Evolutionary conservation across 1,284 basidiomycete genomes (phyloP), one percentile per base, ranked within the genome.

Genomic region (Irpex sp.): DNA sequence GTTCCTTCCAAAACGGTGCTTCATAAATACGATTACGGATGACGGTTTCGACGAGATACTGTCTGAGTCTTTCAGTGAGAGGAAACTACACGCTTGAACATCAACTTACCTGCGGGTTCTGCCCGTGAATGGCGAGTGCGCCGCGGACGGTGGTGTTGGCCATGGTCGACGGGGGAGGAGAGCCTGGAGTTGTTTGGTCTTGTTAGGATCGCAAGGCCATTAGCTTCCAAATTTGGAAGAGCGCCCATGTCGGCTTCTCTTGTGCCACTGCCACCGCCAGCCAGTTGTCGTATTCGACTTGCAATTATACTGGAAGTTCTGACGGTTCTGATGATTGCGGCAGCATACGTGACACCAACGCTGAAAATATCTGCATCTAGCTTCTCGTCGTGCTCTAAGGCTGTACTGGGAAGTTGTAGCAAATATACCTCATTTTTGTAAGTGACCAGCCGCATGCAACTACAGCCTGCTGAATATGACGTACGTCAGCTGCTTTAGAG

Each of bases 11-110:
- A 77, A 88, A 99, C 15, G 84, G 78, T 0, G 93, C 93, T 75
- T 98, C 97, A 81, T 98, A 99, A 66, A 99, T 98, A 63, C 97
- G 88, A 70, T 91, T 92, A 56, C 97, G 88, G 68, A 99, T 95
- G 66, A 98, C 92, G 61, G 95, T 97, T 81, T 99, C 97, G 56
- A 99, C 92, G 73, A 99, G 81, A 77, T 89, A 95, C 94, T 98
- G 72, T 58, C 67, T 51, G 81, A 60, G 74, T 77, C 60, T 53
- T 59, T 65, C 60, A 61, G 61, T 55, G 54, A 56, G 62, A 17
- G 17, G 13, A 8, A 13, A 15, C 11, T 7, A 4, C 39, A 55
- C 37, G 57, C 39, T n/a, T n/a, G 4, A 21, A 43, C 15, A 21
- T 21, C 33, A 21, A 64, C 71, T 59, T 70, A 92, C 92, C 81